phyloP scores from a whole-genome alignment of 805 yeast genomes.

The Wickerhamomyces xylosicus region DNA sequence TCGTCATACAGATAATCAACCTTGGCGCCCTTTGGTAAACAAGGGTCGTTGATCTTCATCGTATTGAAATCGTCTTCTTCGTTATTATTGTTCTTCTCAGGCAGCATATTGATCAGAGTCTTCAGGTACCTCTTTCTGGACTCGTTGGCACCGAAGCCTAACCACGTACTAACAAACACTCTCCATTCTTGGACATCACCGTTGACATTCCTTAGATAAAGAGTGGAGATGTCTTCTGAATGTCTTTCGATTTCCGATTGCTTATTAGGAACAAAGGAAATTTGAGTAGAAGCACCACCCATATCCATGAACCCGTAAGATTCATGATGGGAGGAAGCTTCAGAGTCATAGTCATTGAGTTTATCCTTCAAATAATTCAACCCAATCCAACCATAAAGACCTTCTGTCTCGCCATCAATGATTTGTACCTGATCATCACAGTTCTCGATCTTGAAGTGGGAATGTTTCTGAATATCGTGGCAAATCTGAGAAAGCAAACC shows the following conservation, averaged over 20 bases:
- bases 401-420: constrained; percentile 93
- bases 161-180: constrained; percentile 92
- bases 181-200: constrained; percentile 72
- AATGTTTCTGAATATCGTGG: constrained; percentile 35
- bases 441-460: constrained; percentile 40
- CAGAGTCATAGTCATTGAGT: constrained; percentile 36
- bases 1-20: constrained; percentile 37
- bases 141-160: constrained; percentile 95
- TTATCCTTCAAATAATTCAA: constrained; percentile 73
- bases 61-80: constrained; percentile 35
- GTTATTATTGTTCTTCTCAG: constrained; percentile 35
- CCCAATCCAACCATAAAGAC: constrained; percentile 92
- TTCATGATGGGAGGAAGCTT: constrained; percentile 26
- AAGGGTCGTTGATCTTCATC: constrained; percentile 53
- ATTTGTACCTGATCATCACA: constrained; percentile 71
- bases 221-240: constrained; percentile 59
- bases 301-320: constrained; percentile 94
- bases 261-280: constrained; percentile 80
- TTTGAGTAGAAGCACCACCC: constrained; percentile 98
- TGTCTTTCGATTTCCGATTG: constrained; percentile 51
- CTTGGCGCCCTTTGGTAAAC: constrained; percentile 59
- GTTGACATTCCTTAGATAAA: constrained; percentile 55
- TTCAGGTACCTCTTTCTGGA: constrained; percentile 68
- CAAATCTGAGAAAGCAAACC: constrained; percentile 56
- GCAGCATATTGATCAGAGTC: constrained; percentile 40